These are phyloP conservation scores for Leishmania lainsoni DNA, from an alignment of 208 protist species.

Conservation along the genomic window DNA sequence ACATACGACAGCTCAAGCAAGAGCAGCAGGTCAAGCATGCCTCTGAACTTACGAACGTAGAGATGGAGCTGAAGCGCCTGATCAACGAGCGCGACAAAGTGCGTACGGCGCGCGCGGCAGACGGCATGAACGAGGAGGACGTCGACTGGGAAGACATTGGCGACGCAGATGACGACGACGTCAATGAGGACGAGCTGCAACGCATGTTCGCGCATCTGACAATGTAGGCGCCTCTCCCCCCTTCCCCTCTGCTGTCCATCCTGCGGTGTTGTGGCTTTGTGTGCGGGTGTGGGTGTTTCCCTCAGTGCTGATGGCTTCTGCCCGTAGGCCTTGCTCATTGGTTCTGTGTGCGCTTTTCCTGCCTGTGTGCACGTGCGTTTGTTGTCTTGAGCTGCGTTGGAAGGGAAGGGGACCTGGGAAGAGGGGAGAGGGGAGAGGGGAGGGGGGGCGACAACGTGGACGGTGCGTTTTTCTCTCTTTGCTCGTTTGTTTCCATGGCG, in stretches of 20 bases:
- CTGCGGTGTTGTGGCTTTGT: not conserved
- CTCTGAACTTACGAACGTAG: constrained; percentile 61
- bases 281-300: not conserved
- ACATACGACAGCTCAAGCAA: constrained; percentile 82
- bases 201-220: constrained; percentile 88
- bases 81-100: constrained; percentile 37
- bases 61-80: constrained; percentile 60
- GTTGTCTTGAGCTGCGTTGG: not conserved
- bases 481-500: not conserved
- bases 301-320: not conserved
- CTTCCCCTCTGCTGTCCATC: not conserved
- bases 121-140: constrained; percentile 39
- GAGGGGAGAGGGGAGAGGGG: not conserved
- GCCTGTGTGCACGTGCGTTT: not conserved
- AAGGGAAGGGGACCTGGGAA: not conserved
- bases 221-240: constrained; percentile 29
- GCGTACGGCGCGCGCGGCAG: constrained; percentile 17
- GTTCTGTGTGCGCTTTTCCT: not conserved
- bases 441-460: not conserved
- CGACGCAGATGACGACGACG: constrained; percentile 35
- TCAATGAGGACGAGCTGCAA: constrained; percentile 66
- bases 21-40: constrained; percentile 81
- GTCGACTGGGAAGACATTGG: constrained; percentile 67
- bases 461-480: not conserved
- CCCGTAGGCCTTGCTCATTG: not conserved